Evolutionary conservation across 305 asterid species (phyloP), one percentile per base, ranked within the genome.

Genomic region (Fraxinus sp.): DNA sequence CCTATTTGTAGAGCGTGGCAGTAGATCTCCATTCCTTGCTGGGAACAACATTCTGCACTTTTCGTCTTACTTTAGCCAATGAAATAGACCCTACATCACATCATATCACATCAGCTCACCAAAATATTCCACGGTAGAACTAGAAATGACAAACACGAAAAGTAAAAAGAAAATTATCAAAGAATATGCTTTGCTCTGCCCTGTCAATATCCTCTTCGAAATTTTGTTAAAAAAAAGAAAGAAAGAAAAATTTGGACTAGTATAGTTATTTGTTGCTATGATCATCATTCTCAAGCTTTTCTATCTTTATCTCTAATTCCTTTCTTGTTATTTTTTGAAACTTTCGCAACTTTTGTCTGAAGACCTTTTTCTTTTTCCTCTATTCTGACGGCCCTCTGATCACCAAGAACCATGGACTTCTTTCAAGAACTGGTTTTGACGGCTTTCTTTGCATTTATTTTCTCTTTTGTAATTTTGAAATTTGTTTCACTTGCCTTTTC

Each of bases 111-210:
- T 84, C 82, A 71, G 70, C 41, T 57, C 24, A 28, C 41, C 72
- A 73, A 4, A 77, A 49, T 32, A 10, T 82, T 73, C 87, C 83
- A 81, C 79, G 9, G 18, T 2, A 41, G 77, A 26, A 71, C n/a
- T 4, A 41, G 77, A 26, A 62, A 49, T 49, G 78, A 70, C 59
- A n/a, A 35, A 33, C 24, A 46, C 39, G 74, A 73, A 55, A 77
- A 37, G 55, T 13, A 68, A 79, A 6, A n/a, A 13, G 49, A 73
- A 78, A 83, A 80, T 49, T 49, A 74, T 79, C 33, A 59, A 87
- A 84, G 95, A 89, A 93, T 93, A 93, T 93, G 94, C 95, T 83
- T 91, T 90, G 83, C 92, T 85, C 90, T 85, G 75, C 86, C 73
- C 85, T 32, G 80, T 83, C 83, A 76, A 86, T 88, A 90, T 86